These are phyloP conservation scores for Scheffersomyces lignicola DNA, from an alignment of 1,139 yeast species.

Conservation along the genomic window DNA sequence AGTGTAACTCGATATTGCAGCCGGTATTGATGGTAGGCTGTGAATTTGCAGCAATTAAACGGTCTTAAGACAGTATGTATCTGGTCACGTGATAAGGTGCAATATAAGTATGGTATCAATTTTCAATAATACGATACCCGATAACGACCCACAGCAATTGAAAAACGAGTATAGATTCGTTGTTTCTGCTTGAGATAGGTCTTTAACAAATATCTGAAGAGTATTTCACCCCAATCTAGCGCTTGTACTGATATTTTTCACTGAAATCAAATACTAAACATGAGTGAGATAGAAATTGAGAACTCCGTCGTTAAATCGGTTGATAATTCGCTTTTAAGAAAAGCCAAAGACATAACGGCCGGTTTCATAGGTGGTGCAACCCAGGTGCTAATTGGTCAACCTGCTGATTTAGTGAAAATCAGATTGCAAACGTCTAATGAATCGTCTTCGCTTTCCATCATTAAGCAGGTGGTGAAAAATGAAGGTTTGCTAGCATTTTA, in stretches of 20 bases:
- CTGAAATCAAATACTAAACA: no score
- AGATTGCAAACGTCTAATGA: slow-evolving; percentile 55
- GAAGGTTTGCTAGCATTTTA: slow-evolving; percentile 69
- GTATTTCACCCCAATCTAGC: no score
- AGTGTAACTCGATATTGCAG: no score
- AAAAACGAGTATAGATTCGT: no score
- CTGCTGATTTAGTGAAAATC: slow-evolving; percentile 69
- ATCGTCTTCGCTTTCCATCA: slow-evolving; percentile 46
- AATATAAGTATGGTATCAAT: background rate
- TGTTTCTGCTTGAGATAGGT: no score
- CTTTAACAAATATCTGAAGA: no score
- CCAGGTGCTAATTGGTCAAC: slow-evolving; percentile 75
- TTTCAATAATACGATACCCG: no score
- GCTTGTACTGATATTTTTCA: no score
- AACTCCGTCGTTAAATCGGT: slow-evolving; percentile 16
- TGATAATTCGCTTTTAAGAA: slow-evolving; percentile 55
- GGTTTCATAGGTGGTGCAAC: slow-evolving; percentile 59
- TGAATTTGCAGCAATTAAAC: no score
- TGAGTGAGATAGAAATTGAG: slow-evolving; percentile 9
- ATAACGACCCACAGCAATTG: slow-evolving; percentile 1
- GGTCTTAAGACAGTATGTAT: no score
- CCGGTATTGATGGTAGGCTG: no score
- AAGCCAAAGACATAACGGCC: slow-evolving; percentile 59
- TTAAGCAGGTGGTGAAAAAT: slow-evolving; percentile 53
- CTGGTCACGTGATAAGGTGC: background rate